Base-by-base conservation (phyloP, 768 basidiomycete species). In the Naganishia randhawae region DNA sequence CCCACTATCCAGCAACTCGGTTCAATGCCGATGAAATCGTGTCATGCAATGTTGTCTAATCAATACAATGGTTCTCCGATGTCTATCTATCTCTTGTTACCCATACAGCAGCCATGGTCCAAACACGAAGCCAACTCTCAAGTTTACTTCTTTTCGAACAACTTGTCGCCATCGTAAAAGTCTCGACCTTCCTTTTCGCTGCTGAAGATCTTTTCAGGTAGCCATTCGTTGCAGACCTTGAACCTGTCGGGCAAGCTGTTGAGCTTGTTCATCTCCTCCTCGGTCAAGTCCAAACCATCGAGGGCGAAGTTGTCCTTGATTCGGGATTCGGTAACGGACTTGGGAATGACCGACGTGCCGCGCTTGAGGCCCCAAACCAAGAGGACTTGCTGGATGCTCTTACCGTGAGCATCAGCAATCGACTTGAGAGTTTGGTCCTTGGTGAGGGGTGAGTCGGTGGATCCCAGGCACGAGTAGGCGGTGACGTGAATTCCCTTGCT, bases 401-500 rank as follows among this genome's bases (percentile, higher is more conserved):
- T 85, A 41, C 83, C 80, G 72, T 78, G 73, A 66, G 77, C 78
- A 39, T 77, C 69, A 14, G 77, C 77, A 65, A 79, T 75, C 13
- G 66, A 65, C 50, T 69, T 69, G 42, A 79, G 61, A 25, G 73
- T 73, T 19, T 71, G 27, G 66, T 79, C 76, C 33, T 74, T 66
- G 64, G 69, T 68, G 37, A 79, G 65, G 6, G 78, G 77, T 0
- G 76, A 77, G 66, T 71, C 71, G 64, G 76, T 77, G 37, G 76
- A 77, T 48, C 83, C 83, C 32, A 78, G 84, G 81, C 77, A 87
- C 80, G 81, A 82, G 81, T 89, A 89, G 0, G 87, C 88, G 41
- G 88, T 87, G 65, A 88, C 75, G 31, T 84, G 82, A 71, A 90
- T 87, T 29, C 84, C 85, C 55, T 85, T 82, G 14, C 77, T 74